Percentiles rank a stretch among this genome's conserved stretches.
Conservation (phyloP, 2,329 filamentous ascomycete genomes). For the Fusarium cicatricum region DNA sequence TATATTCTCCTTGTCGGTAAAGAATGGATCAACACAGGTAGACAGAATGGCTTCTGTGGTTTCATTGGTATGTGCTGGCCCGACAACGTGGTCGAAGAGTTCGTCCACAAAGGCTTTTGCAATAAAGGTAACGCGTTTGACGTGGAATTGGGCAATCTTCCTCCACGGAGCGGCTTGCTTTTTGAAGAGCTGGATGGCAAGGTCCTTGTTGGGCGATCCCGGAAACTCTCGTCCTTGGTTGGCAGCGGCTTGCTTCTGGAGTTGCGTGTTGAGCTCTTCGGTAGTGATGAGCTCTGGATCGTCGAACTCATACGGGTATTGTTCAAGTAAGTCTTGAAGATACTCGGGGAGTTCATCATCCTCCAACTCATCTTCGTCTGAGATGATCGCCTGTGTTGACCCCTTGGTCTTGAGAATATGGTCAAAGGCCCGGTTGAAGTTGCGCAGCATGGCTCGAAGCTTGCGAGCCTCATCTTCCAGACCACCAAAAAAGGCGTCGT, state of each 20-base stretch:
- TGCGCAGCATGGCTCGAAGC: constrained; percentile 44
- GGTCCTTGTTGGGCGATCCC: constrained; percentile 47
- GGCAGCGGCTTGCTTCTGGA: constrained; percentile 45
- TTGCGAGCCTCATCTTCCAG: constrained; percentile 30
- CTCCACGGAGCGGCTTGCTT: constrained; percentile 51
- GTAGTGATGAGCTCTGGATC: constrained; percentile 37
- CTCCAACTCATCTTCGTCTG: background rate
- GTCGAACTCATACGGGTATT: constrained; percentile 42
- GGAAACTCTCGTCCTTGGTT: constrained; percentile 54
- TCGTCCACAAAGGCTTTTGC: constrained; percentile 50
- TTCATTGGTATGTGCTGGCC: constrained; percentile 16
- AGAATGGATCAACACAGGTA: constrained; percentile 45
- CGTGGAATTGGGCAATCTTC: constrained; percentile 47
- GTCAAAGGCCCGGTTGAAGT: constrained; percentile 45
- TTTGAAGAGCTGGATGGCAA: constrained; percentile 52
- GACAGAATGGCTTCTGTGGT: constrained; percentile 38
- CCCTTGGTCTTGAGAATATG: constrained; percentile 40
- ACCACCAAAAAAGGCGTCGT: constrained; percentile 49
- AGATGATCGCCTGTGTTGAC: constrained; percentile 22
- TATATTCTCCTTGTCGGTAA: constrained; percentile 39
- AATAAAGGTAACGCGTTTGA: constrained; percentile 42
- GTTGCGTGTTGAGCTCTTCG: constrained; percentile 32
- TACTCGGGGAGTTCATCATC: constrained; percentile 31
- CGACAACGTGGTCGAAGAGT: constrained; percentile 46
- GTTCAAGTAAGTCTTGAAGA: constrained; percentile 40